Evolutionary conservation across 192 early-diverging fungal genomes (phyloP).

Genomic region (Backusella morwellensis): DNA sequence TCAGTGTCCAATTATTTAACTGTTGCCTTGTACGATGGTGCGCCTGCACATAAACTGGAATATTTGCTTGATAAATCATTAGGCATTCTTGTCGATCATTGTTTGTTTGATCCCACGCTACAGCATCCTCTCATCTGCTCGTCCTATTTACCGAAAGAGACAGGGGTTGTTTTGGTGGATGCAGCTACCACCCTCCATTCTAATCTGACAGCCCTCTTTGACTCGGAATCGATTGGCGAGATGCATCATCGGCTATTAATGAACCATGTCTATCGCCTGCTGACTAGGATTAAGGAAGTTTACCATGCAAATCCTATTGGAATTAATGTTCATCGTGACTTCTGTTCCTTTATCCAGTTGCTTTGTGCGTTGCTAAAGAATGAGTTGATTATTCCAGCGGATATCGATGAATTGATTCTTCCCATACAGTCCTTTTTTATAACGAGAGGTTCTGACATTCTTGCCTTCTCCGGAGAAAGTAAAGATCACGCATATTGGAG

Average conservation of each 20-base stretch:
- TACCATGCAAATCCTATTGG: neutral
- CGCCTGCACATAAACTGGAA: neutral
- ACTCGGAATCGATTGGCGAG: neutral
- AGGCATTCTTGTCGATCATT: constrained; percentile 3
- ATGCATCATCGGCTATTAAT: neutral
- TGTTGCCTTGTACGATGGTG: neutral
- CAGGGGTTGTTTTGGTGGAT: neutral
- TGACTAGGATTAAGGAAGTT: neutral
- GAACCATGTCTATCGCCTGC: neutral
- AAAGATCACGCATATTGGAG: neutral
- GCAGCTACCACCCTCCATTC: neutral
- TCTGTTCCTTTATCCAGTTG: neutral
- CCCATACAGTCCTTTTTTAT: neutral
- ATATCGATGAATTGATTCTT: neutral
- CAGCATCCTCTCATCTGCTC: neutral
- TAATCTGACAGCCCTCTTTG: neutral
- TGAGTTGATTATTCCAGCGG: neutral
- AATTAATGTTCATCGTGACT: neutral
- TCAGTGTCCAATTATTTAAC: constrained; percentile 5
- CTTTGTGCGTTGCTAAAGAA: constrained; percentile 1
- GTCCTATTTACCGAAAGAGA: neutral
- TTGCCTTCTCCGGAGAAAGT: neutral
- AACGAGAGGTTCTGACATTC: constrained; percentile 6
- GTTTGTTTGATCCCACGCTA: constrained; percentile 5
- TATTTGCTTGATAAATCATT: constrained; percentile 17